Base-by-base conservation (phyloP, 805 yeast species). In the Saccharomycopsis babjevae region DNA sequence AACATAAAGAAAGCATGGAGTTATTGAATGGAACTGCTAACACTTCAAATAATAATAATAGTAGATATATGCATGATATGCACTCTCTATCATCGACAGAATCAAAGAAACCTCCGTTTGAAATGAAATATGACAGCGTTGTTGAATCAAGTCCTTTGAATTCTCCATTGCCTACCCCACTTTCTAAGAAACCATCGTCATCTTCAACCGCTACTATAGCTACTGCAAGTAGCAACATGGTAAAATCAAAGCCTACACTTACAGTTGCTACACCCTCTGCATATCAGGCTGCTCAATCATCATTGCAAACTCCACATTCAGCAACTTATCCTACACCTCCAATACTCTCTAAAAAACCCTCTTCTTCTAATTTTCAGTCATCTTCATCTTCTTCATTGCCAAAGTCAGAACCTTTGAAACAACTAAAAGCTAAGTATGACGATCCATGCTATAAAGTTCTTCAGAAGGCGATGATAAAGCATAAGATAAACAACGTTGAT, bases 361-460 rank as follows among this genome's bases (percentile, higher is more conserved):
- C 52, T 7, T 40, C 58, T 40, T 39, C 38, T 8, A 42, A 40
- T 20, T 15, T n/a, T 10, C 34, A 16, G 20, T 16, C 46, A 30
- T 46, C 62, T 52, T 36, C 40, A 30, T 5, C 36, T 60, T 6
- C 32, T 18, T 30, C 63, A 52, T 28, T 60, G 56, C 56, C 58
- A 15, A 59, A 50, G 32, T 59, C 61, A 16, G 60, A 62, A 42
- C 68, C 72, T 22, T 67, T 78, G 55, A 63, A 63, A 39, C 64
- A 61, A 54, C 54, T 64, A 42, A 64, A 59, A 40, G 64, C 64
- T 2, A 64, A 63, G 22, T 63, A 61, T 28, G 96, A 91, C 60
- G 98, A 93, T 67, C 91, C 97, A 1, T 91, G 97, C 70, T 84
- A 87, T 67, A 88, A 88, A 70, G 86, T 93, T 25, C 74, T 94